Conservation (phyloP, 371 early-diverging fungal genomes). For the Mucor plumbeus region DNA sequence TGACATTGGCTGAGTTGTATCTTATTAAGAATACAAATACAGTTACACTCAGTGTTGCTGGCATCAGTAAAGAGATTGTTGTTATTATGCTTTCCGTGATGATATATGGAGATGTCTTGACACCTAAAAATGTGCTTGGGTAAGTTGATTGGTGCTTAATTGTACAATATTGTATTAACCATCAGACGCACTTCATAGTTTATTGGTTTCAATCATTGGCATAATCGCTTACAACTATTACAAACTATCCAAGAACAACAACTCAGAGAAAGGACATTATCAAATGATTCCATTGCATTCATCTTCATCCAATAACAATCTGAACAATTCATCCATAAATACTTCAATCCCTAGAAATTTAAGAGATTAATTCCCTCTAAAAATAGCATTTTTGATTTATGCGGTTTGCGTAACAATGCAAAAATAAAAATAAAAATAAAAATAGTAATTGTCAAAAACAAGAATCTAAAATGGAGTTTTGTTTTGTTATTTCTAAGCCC, state of each 20-base stretch:
- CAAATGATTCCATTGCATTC: slow-evolving; percentile 35
- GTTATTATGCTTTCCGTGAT: slow-evolving; percentile 55
- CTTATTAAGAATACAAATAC: slow-evolving; percentile 83
- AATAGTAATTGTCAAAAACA: slow-evolving; percentile 10
- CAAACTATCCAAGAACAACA: slow-evolving; percentile 45
- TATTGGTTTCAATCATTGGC: slow-evolving; percentile 64
- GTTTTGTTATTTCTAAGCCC: slow-evolving; percentile 4
- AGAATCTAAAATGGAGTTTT: neutral
- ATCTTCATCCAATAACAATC: neutral
- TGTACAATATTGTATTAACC: neutral
- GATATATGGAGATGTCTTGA: slow-evolving; percentile 60
- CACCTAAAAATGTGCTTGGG: slow-evolving; percentile 55
- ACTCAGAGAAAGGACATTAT: slow-evolving; percentile 30
- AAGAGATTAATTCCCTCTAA: slow-evolving; percentile 15
- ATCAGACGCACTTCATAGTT: slow-evolving; percentile 30
- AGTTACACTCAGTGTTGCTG: slow-evolving; percentile 86
- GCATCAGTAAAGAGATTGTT: slow-evolving; percentile 79
- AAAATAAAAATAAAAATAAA: neutral
- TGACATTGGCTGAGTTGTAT: slow-evolving; percentile 84
- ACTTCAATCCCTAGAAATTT: slow-evolving; percentile 19
- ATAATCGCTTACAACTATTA: slow-evolving; percentile 65
- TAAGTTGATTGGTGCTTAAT: slow-evolving; percentile 18
- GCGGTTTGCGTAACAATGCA: slow-evolving; percentile 6
- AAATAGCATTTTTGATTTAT: neutral
- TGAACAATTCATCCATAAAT: neutral